These are phyloP conservation scores for Chlorella sp. DNA, from an alignment of 139 green algal species.

Conservation along the genomic window DNA sequence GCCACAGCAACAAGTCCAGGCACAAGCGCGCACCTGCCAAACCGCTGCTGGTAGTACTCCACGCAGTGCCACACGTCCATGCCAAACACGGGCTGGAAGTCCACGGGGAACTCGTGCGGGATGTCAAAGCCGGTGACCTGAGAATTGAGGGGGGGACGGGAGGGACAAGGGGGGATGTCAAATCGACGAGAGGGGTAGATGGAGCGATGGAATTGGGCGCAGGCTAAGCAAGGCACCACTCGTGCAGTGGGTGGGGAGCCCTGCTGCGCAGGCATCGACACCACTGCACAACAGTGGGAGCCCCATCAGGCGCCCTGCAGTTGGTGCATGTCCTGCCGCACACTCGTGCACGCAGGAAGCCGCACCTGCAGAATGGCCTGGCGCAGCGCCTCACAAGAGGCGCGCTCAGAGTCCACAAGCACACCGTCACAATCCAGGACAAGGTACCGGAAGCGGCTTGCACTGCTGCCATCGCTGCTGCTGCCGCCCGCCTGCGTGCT, in stretches of 20 bases:
- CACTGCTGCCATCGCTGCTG: neutral
- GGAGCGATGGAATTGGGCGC: too few relatives aligned
- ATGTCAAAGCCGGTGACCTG: slow-evolving; percentile 81
- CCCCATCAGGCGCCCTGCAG: neutral
- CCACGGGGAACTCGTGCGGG: slow-evolving; percentile 71
- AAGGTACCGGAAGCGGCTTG: slow-evolving; percentile 59
- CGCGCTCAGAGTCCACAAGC: slow-evolving; percentile 76
- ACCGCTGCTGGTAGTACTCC: slow-evolving; percentile 57
- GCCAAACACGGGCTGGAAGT: slow-evolving; percentile 78
- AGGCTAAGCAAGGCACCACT: too few relatives aligned
- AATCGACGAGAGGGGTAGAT: neutral
- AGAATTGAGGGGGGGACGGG: neutral
- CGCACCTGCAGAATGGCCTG: slow-evolving; percentile 61
- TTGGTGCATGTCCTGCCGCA: neutral
- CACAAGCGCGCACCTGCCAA: slow-evolving; percentile 22
- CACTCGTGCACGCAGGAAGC: neutral
- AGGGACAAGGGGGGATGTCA: neutral
- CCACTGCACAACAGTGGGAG: neutral
- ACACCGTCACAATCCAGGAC: slow-evolving; percentile 87
- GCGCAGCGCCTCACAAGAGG: slow-evolving; percentile 74
- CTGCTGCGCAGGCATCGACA: neutral
- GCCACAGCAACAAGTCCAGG: too few relatives aligned
- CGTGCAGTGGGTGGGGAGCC: neutral
- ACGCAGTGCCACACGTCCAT: slow-evolving; percentile 80
- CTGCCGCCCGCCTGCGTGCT: neutral